Percentiles rank a stretch among this genome's conserved stretches.
Evolutionary conservation across 495 filamentous ascomycete genomes (phyloP).

Genomic region (Penicillium pulvis): DNA sequence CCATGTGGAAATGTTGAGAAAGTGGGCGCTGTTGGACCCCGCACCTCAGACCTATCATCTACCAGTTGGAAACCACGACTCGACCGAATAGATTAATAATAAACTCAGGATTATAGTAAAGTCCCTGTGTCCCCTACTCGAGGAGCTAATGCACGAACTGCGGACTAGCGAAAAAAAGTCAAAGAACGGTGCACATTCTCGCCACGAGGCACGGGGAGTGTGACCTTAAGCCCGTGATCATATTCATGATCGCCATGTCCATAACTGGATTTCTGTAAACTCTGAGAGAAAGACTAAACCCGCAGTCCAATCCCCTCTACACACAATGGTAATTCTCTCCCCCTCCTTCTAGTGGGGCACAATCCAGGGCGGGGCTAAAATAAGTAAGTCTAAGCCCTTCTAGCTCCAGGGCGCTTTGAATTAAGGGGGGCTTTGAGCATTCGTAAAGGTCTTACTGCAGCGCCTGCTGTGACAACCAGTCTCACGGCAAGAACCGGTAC

Average conservation of each 20-base stretch:
- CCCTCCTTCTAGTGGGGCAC: not conserved
- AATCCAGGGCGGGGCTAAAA: not conserved
- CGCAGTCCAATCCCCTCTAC: not conserved
- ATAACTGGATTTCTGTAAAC: not conserved
- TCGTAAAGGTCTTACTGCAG: not conserved
- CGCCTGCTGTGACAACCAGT: not conserved
- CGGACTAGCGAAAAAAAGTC: not conserved
- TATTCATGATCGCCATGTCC: not conserved
- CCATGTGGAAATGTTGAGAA: not conserved
- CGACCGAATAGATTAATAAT: not conserved
- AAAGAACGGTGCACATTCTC: not conserved
- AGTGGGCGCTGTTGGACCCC: not conserved
- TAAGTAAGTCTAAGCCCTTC: not conserved
- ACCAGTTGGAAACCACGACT: not conserved
- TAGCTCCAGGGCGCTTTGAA: not conserved
- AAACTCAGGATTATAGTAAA: not conserved
- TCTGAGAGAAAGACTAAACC: not conserved
- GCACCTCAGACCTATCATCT: not conserved
- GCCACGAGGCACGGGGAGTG: not conserved
- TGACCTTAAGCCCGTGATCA: not conserved
- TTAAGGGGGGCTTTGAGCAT: not conserved
- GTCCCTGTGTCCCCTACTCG: not conserved
- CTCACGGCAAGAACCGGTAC: not conserved
- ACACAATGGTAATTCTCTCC: not conserved
- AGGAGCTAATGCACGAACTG: not conserved